A percentile compares a stretch with the other conserved stretches of the same genome.
Evolutionary conservation across 192 early-diverging fungal species (phyloP).

Genomic region (Rhizoclosmatium sp.): DNA sequence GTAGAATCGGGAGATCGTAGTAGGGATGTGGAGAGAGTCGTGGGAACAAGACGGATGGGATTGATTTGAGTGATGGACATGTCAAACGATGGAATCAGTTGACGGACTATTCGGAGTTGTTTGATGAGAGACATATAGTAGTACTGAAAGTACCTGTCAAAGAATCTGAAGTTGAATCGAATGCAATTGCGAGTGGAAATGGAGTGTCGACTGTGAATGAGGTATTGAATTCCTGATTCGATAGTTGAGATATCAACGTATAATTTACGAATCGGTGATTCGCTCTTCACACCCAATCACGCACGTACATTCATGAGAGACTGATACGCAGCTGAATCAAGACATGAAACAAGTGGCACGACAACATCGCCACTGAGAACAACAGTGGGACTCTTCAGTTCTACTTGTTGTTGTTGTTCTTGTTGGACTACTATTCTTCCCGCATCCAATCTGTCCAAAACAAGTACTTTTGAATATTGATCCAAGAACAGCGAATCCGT

Average conservation of each 20-base stretch:
- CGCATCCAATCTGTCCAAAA: neutral
- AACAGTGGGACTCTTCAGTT: neutral
- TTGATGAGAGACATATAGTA: neutral
- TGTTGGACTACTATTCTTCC: neutral
- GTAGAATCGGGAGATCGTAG: neutral
- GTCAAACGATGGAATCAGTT: constrained; percentile 3
- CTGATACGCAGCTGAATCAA: neutral
- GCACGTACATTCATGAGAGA: neutral
- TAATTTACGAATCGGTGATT: neutral
- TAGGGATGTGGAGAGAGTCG: neutral
- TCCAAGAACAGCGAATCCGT: neutral
- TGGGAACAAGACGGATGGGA: neutral
- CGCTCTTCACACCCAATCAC: neutral
- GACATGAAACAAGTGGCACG: neutral
- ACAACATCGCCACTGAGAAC: neutral
- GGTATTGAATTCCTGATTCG: neutral
- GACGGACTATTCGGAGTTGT: neutral
- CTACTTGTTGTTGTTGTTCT: neutral
- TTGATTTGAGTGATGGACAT: neutral
- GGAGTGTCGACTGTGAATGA: neutral
- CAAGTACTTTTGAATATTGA: neutral
- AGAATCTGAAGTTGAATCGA: neutral
- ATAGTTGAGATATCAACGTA: neutral
- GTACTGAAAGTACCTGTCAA: neutral
- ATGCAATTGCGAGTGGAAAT: neutral